Evolutionary conservation across 2,329 filamentous ascomycete genomes (phyloP), one percentile per base, ranked within the genome.

Genomic region (Capronia epimyces): DNA sequence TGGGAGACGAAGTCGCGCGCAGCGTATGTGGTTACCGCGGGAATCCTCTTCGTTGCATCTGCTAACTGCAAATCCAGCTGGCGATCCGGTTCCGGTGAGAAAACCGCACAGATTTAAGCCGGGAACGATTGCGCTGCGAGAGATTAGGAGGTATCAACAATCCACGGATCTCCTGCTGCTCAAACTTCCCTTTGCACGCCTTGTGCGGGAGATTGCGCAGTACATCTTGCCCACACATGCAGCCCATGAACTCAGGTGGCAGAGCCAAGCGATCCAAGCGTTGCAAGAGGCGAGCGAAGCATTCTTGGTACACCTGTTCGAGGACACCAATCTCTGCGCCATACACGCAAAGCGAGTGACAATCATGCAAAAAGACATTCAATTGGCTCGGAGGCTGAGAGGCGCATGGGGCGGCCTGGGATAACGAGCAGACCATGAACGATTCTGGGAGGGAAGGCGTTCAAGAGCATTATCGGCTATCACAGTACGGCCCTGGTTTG

Each of bases 281-380:
- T 78, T 97, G 2, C 91, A 97, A 71, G 91, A 97, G 75, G 89
- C 91, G 12, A 82, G 90, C n/a, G 91, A 97, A 73, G 91, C 91
- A 3, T 97, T 95, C 71, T 78, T 97, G 61, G 87, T 97, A 52
- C 90, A 95, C 66, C 76, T 97, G n/a, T 96, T 97, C 66, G 90
- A 96, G 68, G 89, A 95, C 71, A 88, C 88, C 59, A 96, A 97
- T 73, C 79, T 97, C 36, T 96, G 91, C 73, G 93, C 91, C 57
- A 90, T 97, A 63, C 91, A 97, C 71, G 93, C 91, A 56, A 96
- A 95, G 75, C 80, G 91, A 67, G 89, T 97, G 46, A 97, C 91
- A 32, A 95, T 96, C 63, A 91, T 95, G 87, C 89, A 93, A 71
- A 95, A 95, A 74, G 93, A 97, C 70, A 95, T 98, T 63, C 91